Evolutionary conservation across 345 rosid genomes (phyloP).

Genomic region (Durio zibethinus): DNA sequence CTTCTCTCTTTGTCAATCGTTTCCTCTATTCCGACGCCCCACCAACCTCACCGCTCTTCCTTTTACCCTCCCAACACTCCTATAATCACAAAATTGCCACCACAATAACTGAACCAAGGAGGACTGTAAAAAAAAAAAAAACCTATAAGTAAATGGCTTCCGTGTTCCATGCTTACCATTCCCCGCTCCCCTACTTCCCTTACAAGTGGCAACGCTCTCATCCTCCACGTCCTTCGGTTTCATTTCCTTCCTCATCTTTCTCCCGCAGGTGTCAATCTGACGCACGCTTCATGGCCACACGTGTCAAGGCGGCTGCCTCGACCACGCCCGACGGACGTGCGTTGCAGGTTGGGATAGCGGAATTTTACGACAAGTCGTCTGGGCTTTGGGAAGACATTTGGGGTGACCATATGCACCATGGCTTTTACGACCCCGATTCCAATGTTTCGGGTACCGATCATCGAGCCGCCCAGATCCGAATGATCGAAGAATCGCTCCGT

Average conservation of each 20-base stretch:
- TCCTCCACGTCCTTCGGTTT: neutral
- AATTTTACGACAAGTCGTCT: constrained; percentile 80
- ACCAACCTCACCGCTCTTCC: too few relatives aligned
- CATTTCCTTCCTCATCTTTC: neutral
- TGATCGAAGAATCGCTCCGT: constrained; percentile 77
- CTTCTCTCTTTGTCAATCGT: too few relatives aligned
- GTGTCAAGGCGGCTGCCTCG: constrained; percentile 11
- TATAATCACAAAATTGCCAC: too few relatives aligned
- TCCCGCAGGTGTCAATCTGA: neutral
- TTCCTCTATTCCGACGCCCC: too few relatives aligned
- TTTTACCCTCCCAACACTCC: too few relatives aligned
- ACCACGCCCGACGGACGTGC: constrained; percentile 5
- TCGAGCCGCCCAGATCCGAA: constrained; percentile 73
- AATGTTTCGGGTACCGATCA: constrained; percentile 47
- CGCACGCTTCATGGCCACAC: neutral
- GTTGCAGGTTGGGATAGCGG: constrained; percentile 67
- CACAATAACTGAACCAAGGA: neutral
- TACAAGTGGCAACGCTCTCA: neutral
- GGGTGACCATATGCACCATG: constrained; percentile 99
- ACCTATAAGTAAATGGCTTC: neutral
- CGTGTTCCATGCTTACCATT: neutral
- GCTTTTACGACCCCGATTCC: constrained; percentile 58
- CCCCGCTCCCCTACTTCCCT: neutral
- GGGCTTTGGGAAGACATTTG: constrained; percentile 78
- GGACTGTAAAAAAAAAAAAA: rapidly evolving